phyloP scores from a whole-genome alignment of 257 asterid species.

The Asclepias syriaca region DNA sequence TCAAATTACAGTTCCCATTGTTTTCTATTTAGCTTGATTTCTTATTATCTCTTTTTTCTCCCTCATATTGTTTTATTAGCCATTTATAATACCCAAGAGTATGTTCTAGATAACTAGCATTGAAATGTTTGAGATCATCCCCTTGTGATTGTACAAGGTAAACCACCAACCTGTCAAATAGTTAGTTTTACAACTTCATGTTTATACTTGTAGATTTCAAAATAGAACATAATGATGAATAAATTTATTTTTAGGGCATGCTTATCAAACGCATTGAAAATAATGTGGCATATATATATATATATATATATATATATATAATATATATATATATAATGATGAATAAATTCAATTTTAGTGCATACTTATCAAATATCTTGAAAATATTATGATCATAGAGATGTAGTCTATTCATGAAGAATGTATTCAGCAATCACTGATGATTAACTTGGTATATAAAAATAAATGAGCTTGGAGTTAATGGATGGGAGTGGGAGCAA shows the following conservation, averaged over 20 bases:
- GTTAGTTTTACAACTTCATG: no score
- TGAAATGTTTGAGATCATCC: neutral
- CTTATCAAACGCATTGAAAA: neutral
- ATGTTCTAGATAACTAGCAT: neutral
- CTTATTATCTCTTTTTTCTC: neutral
- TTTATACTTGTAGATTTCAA: neutral
- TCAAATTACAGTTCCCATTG: neutral
- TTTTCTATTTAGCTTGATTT: neutral
- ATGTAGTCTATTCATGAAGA: neutral
- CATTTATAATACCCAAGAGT: neutral
- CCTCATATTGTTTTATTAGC: neutral
- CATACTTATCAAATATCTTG: neutral
- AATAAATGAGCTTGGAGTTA: neutral
- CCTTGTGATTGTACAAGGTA: neutral
- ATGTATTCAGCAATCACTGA: neutral
- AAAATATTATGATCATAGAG: neutral
- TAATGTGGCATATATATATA: neutral
- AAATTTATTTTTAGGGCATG: neutral
- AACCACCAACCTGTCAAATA: neutral
- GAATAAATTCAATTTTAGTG: neutral
- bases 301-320: neutral
- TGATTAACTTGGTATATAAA: neutral
- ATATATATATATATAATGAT: neutral
- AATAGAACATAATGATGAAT: neutral
- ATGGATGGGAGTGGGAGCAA: neutral